phyloP scores from a whole-genome alignment of 331 rosid genomes.

The Dryas integrifolia region DNA sequence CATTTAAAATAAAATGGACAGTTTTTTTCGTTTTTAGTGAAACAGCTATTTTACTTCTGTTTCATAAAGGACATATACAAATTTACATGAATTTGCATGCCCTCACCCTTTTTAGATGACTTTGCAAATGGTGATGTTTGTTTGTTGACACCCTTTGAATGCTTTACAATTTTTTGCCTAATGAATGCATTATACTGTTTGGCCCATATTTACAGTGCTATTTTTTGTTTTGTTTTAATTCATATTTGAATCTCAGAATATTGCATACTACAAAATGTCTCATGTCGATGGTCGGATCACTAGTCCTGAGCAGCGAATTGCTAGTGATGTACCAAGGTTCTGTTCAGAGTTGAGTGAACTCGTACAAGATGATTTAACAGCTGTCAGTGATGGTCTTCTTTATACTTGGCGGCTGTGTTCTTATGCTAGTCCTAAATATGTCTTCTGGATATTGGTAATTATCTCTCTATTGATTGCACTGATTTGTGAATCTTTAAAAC shows the following conservation, averaged over 20 bases:
- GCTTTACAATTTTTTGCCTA: not conserved
- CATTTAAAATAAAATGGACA: not conserved
- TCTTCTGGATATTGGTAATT: constrained; percentile 93
- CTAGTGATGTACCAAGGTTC: constrained; percentile 93
- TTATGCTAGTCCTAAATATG: constrained; percentile 98
- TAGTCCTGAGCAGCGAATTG: constrained; percentile 94
- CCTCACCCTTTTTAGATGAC: not conserved
- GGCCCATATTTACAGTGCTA: constrained; percentile 1
- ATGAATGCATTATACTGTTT: not conserved
- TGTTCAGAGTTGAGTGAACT: constrained; percentile 97
- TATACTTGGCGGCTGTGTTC: constrained; percentile 97
- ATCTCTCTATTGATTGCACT: constrained; percentile 28
- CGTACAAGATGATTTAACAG: constrained; percentile 91
- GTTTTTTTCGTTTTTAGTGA: not conserved
- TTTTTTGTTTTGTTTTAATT: constrained; percentile 22
- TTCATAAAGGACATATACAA: not conserved
- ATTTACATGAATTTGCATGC: not conserved
- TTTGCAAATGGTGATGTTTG: not conserved
- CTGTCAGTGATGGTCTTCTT: constrained; percentile 85
- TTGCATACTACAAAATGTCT: constrained; percentile 92
- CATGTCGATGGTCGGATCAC: constrained; percentile 93
- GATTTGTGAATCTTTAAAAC: constrained; percentile 13
- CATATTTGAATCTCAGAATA: constrained; percentile 64
- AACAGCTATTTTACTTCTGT: not conserved
- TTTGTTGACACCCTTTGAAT: not conserved